These are phyloP conservation scores for Populus tomentosa DNA, from an alignment of 441 rosid species.

Conservation along the genomic window DNA sequence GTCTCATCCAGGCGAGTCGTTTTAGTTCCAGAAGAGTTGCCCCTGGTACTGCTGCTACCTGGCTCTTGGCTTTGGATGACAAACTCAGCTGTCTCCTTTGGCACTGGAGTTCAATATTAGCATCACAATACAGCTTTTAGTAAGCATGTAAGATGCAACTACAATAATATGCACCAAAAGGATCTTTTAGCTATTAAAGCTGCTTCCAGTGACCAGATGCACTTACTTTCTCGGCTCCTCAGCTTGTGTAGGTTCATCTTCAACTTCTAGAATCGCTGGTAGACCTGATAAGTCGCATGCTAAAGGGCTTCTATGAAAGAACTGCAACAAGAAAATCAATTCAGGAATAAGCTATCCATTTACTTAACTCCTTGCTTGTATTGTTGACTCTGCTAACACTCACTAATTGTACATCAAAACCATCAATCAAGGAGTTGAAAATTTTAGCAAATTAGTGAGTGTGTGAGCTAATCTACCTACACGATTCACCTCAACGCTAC, in stretches of 20 bases:
- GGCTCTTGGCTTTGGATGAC: constrained; percentile 23
- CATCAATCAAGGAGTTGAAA: not conserved
- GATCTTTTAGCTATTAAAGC: not conserved
- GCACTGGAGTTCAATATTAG: constrained; percentile 28
- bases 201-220: not conserved
- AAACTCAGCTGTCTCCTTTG: constrained; percentile 10
- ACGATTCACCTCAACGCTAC: not conserved
- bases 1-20: constrained; percentile 7
- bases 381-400: not conserved
- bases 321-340: constrained; percentile 28
- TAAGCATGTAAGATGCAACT: not conserved
- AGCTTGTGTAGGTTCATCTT: constrained; percentile 32
- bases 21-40: constrained; percentile 36
- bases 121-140: not conserved
- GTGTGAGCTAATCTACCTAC: not conserved
- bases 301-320: constrained; percentile 46
- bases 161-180: not conserved
- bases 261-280: constrained; percentile 34
- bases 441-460: not conserved
- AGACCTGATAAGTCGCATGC: constrained; percentile 56
- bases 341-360: not conserved
- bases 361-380: not conserved
- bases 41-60: constrained; percentile 26
- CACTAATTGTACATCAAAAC: not conserved
- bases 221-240: constrained; percentile 40